Conservation (phyloP, 208 protist species). For the Leishmania arabica region DNA sequence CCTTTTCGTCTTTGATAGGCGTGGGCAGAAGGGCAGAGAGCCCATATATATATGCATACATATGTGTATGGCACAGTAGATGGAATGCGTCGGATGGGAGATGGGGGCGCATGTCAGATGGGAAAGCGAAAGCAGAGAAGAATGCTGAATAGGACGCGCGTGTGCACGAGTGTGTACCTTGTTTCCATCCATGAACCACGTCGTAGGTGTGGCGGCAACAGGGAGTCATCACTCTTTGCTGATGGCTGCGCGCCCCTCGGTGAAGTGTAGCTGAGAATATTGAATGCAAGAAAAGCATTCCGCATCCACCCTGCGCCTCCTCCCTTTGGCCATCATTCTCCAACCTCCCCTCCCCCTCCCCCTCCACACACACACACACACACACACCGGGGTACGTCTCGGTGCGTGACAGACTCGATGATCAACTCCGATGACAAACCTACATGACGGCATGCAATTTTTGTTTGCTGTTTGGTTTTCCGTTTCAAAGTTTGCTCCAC, state of each 20-base stretch:
- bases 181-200: neutral
- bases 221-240: too few species aligned
- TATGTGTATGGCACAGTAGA: neutral
- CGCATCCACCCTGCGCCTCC: neutral
- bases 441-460: neutral
- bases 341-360: neutral
- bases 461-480: neutral
- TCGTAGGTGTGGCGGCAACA: neutral
- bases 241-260: neutral
- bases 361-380: neutral
- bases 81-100: neutral
- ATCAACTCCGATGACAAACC: neutral
- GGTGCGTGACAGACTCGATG: neutral
- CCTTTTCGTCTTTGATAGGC: neutral
- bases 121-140: neutral
- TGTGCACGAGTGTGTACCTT: neutral
- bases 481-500: neutral
- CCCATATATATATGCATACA: too few species aligned
- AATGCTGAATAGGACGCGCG: neutral
- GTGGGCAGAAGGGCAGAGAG: neutral
- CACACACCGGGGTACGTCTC: neutral
- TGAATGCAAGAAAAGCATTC: neutral
- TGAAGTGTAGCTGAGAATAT: neutral
- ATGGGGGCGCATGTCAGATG: neutral
- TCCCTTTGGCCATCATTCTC: neutral